Evolutionary conservation across 2,329 filamentous ascomycete species (phyloP).

Genomic region (Botryotinia narcissicola): DNA sequence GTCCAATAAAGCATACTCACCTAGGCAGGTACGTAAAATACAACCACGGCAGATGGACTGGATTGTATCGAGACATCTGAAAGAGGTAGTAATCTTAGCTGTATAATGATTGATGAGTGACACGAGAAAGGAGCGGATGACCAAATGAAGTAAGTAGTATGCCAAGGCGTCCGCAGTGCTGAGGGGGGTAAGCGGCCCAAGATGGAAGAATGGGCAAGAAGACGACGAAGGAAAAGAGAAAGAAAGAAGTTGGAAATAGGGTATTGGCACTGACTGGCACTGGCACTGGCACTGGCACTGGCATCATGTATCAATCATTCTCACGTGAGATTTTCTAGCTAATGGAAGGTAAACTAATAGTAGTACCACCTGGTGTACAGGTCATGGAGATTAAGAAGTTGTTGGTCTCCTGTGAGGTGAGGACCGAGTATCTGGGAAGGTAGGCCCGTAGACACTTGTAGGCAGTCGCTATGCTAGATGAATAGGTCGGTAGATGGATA

Average conservation of each 20-base stretch:
- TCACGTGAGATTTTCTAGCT: background rate
- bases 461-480: background rate
- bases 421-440: background rate
- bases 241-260: background rate
- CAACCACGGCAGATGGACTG: background rate
- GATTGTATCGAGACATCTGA: background rate
- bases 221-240: background rate
- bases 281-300: background rate
- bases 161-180: constrained; percentile 5
- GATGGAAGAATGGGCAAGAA: background rate
- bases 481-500: background rate
- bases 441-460: background rate
- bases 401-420: background rate
- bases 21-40: background rate
- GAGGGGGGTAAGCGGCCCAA: background rate
- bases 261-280: too few species aligned
- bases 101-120: background rate
- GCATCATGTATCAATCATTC: background rate
- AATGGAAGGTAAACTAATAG: background rate
- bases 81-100: background rate
- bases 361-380: background rate
- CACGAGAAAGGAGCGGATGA: background rate
- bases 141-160: background rate
- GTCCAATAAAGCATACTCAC: background rate
- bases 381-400: background rate